A percentile compares a stretch with the other conserved stretches of the same genome.
phyloP scores from a whole-genome alignment of 306 rosid genomes.

The Biancaea sappan region DNA sequence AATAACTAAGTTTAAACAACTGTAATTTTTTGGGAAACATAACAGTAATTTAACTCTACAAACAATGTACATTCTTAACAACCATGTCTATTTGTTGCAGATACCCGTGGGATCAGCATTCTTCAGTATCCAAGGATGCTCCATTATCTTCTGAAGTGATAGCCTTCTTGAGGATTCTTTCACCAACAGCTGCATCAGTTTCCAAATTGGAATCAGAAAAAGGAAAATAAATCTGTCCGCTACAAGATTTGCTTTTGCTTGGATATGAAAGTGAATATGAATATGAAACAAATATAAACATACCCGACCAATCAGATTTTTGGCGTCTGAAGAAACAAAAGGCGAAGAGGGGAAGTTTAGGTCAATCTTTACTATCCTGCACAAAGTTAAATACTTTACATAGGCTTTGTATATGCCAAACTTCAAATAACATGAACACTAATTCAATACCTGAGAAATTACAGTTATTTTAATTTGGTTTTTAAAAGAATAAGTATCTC shows the following conservation, averaged over 20 bases:
- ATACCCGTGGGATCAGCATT: conserved; percentile 58
- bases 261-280: too few species aligned
- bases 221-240: too few species aligned
- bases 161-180: conserved; percentile 75
- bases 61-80: conserved; percentile 20
- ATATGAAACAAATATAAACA: conserved; percentile 19
- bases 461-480: too few species aligned
- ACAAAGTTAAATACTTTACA: conserved; percentile 18
- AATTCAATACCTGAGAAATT: too few species aligned
- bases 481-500: too few species aligned
- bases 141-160: conserved; percentile 69
- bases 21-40: neutral
- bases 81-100: conserved; percentile 43
- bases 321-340: conserved; percentile 62
- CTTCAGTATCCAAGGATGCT: conserved; percentile 83
- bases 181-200: conserved; percentile 65
- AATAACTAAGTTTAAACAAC: too few species aligned
- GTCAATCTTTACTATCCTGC: conserved; percentile 72
- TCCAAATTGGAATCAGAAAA: neutral
- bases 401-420: too few species aligned
- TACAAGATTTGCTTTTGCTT: too few species aligned
- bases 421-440: too few species aligned
- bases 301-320: conserved; percentile 68
- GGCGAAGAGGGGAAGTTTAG: conserved; percentile 63
- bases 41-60: neutral